Base-by-base conservation (phyloP, 805 yeast species). In the Teunomyces kruisii region DNA sequence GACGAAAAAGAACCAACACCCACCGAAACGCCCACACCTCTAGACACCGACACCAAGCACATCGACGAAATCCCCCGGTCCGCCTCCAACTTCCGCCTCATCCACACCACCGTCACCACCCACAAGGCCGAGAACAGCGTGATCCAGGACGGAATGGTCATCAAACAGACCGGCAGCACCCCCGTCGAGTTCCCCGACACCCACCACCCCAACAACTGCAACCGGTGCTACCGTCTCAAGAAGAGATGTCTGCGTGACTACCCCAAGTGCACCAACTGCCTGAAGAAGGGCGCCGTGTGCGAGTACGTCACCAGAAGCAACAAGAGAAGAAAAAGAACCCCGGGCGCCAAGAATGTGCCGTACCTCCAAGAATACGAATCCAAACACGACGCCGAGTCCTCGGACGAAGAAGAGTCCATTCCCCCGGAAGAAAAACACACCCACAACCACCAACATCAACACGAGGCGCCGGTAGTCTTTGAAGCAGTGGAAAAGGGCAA, bases 231-330 rank as follows among this genome's bases (percentile, higher is more conserved):
- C 47, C 56, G 70, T 31, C 58, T 72, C 45, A 72, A 72, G 58
- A 72, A 72, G 51, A 69, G 70, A 52, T 72, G 76, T 49, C 59
- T 64, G 38, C 57, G 75, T 41, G 61, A 59, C 28, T 65, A 63
- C 44, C 76, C 76, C 8, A 55, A 51, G 43, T 72, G 77, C 43
- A 52, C 57, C 33, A 62, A 68, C 50, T 72, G 77, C 49, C 43
- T 38, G n/a, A 64, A 64, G 44, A 55, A 72, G 2, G 62, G 65
- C 2, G 51, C 67, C 26, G 62, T 53, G 26, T 72, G 77, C 46
- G 69, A 67, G 45, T 72, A 72, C 51, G 60, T 68, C 5, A 56
- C 59, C 28, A 46, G 74, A 38, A 54, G 59, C 28, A 61, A 57
- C 36, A 65, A 66, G 41, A 52, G 64, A 37, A 48, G 62, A 30